A percentile compares a stretch with the other conserved stretches of the same genome.
Evolutionary conservation across 2,329 filamentous ascomycete genomes (phyloP).

Genomic region (Neophaeococcomyces mojaviensis): DNA sequence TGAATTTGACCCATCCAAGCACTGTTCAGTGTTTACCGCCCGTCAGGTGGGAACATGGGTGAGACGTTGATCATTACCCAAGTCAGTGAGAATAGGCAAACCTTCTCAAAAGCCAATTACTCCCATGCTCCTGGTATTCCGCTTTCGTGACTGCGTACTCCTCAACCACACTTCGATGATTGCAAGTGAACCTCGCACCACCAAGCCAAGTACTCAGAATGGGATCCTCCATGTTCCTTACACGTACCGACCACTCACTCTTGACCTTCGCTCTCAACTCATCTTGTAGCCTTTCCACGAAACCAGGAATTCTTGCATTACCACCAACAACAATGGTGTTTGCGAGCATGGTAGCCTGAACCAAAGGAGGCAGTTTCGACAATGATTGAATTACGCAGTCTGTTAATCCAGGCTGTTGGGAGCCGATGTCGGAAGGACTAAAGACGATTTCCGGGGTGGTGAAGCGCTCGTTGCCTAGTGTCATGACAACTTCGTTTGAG

Average conservation of each 20-base stretch:
- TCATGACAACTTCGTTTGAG: slow-evolving; percentile 68
- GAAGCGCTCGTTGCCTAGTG: slow-evolving; percentile 87
- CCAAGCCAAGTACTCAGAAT: slow-evolving; percentile 79
- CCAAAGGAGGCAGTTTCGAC: slow-evolving; percentile 63
- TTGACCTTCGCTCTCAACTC: slow-evolving; percentile 67
- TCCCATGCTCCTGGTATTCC: slow-evolving; percentile 85
- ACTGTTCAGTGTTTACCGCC: no score
- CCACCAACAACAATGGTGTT: slow-evolving; percentile 88
- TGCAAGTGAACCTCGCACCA: slow-evolving; percentile 64
- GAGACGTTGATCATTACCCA: background rate
- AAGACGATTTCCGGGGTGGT: slow-evolving; percentile 84
- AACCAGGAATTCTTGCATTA: slow-evolving; percentile 70
- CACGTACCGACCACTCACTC: slow-evolving; percentile 69
- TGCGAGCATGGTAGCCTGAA: slow-evolving; percentile 75
- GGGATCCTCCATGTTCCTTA: slow-evolving; percentile 63
- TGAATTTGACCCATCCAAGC: no score
- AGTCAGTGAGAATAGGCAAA: slow-evolving; percentile 39
- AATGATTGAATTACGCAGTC: slow-evolving; percentile 78
- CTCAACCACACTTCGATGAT: slow-evolving; percentile 56
- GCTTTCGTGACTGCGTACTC: slow-evolving; percentile 70
- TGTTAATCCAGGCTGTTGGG: slow-evolving; percentile 73
- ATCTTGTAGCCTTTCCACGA: slow-evolving; percentile 65
- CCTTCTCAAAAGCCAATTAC: slow-evolving; percentile 63
- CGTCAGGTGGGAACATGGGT: no score
- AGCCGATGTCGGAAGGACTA: slow-evolving; percentile 73